phyloP scores from a whole-genome alignment of 441 rosid genomes.

The Geranium incanum region DNA sequence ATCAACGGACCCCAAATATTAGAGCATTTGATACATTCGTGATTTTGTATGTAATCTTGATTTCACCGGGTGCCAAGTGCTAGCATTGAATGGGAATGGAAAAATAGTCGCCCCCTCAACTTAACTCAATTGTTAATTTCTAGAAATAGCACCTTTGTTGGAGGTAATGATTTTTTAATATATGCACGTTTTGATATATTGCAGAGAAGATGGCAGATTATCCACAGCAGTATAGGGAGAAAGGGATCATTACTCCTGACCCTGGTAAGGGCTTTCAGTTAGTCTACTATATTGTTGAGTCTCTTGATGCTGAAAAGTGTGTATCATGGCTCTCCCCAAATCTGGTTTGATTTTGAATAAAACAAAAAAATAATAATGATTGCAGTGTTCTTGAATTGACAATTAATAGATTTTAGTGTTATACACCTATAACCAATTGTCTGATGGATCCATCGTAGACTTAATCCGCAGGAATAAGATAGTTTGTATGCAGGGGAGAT shows the following conservation, averaged over 20 bases:
- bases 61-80: neutral
- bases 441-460: neutral
- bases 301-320: constrained; percentile 11
- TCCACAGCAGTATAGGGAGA: constrained; percentile 40
- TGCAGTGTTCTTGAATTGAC: neutral
- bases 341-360: neutral
- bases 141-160: neutral
- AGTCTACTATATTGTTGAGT: constrained; percentile 11
- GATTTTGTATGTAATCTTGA: neutral
- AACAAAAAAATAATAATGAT: neutral
- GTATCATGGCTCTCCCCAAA: neutral
- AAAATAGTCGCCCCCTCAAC: neutral
- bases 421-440: neutral
- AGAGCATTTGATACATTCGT: neutral
- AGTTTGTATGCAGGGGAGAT: neutral
- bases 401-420: neutral
- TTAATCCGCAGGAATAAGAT: neutral
- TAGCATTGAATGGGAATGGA: neutral
- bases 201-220: constrained; percentile 54
- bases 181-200: constrained; percentile 8
- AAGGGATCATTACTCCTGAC: constrained; percentile 33
- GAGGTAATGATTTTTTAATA: neutral
- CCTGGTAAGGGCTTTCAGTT: constrained; percentile 33
- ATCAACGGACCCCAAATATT: neutral
- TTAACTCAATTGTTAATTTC: neutral